Evolutionary conservation across 331 rosid species (phyloP), one percentile per base, ranked within the genome.

Genomic region (Telfairia occidentalis): DNA sequence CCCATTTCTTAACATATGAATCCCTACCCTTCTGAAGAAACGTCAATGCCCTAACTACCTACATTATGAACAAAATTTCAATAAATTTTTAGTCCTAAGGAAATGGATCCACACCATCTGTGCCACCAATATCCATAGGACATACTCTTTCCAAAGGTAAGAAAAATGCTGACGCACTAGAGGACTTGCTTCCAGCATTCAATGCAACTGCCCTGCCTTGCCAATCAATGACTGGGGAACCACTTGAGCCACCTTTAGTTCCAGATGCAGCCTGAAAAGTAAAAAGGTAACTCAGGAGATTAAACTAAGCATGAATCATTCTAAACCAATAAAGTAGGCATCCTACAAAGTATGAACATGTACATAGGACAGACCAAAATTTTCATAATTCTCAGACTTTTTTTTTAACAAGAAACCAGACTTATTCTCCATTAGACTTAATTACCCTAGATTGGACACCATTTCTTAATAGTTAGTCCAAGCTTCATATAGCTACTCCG

Each of bases 211-310:
- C 98, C 80, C 95, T 88, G 46, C 98, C 98, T 81, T 81, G 88
- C 88, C 95, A 94, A 87, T 94, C 96, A 79, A 94, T 88, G 74
- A 94, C 97, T 24, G 98, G 97, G 73, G 98, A 94, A 57, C 98
- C 97, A 86, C 97, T 94, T 30, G 98, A 91, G 71, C 98, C 97
- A 78, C 98, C 96, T 88, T 94, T 94, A 71, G 98, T 94, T 79
- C 98, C 98, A 71, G 98, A 94, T 65, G 98, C 98, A 77, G 98
- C 98, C 98, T 94, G 86, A 35, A 81, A 75, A 73, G 69, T 69
- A 78, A 76, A 48, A 70, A 82, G 40, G 34, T 40, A 11, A 16
- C 58, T 72, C 29, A 4, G 73, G 9, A 66, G 52, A 21, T 40
- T 21, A 66, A 23, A 66, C 30, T 38, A 10, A 40, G 10, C 32